Conservation (phyloP, 139 green algal species). For the Pedinophyceae sp. region DNA sequence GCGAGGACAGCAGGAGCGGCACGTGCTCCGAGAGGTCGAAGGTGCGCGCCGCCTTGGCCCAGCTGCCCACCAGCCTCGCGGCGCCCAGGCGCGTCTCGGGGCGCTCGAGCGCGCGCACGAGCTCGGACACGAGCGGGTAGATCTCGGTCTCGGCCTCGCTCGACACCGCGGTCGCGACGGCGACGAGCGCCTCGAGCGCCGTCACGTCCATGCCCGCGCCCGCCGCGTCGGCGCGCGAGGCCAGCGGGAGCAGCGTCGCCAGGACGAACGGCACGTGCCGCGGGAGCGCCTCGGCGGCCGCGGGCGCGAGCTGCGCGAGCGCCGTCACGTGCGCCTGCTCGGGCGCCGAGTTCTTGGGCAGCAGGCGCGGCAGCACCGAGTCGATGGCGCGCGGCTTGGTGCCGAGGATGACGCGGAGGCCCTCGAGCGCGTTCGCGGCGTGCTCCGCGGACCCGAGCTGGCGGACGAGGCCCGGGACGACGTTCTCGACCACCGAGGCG, state of each 20-base stretch:
- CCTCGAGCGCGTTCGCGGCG: slow-evolving; percentile 52
- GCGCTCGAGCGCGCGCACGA: slow-evolving; percentile 55
- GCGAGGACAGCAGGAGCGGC: slow-evolving; percentile 15
- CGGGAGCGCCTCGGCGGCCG: slow-evolving; percentile 45
- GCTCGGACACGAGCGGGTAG: slow-evolving; percentile 51
- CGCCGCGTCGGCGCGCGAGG: slow-evolving; percentile 7
- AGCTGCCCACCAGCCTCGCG: slow-evolving; percentile 21
- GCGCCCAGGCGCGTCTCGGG: slow-evolving; percentile 23
- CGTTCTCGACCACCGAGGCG: slow-evolving; percentile 48
- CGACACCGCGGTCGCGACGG: slow-evolving; percentile 4
- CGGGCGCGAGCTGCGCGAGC: slow-evolving; percentile 51
- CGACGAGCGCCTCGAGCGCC: slow-evolving; percentile 11
- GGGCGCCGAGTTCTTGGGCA: slow-evolving; percentile 29
- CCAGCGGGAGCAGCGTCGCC: slow-evolving; percentile 42
- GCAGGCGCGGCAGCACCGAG: slow-evolving; percentile 11
- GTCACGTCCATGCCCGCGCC: not conserved
- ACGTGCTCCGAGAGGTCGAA: slow-evolving; percentile 55
- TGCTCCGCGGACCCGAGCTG: slow-evolving; percentile 3
- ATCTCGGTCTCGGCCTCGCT: slow-evolving; percentile 43
- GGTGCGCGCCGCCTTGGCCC: slow-evolving; percentile 5
- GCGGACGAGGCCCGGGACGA: slow-evolving; percentile 61
- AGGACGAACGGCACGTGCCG: slow-evolving; percentile 46
- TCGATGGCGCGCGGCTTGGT: not conserved
- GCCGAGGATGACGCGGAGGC: slow-evolving; percentile 63
- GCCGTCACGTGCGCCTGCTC: slow-evolving; percentile 18